Percentiles rank a stretch among this genome's conserved stretches.
These are phyloP conservation scores for Asterophora parasitica DNA, from an alignment of 768 basidiomycete genomes.

Conservation along the genomic window DNA sequence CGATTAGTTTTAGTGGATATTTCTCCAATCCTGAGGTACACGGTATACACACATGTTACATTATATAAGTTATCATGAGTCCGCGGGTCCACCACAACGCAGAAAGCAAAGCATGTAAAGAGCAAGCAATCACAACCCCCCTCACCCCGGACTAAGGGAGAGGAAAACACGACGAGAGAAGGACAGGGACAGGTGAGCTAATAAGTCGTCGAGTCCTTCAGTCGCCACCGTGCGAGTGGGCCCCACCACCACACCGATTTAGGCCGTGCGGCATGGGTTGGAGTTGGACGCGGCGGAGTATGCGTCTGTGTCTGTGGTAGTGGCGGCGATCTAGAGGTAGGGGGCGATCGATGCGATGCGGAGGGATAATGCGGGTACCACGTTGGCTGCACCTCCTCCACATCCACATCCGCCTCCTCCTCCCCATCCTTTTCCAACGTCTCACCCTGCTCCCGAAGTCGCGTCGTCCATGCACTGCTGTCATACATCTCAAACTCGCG, in stretches of 20 bases:
- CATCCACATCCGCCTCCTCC: constrained; percentile 2
- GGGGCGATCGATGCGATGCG: no score
- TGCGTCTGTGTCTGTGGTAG: no score
- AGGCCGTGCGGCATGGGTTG: constrained; percentile 13
- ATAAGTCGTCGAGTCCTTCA: constrained; percentile 76
- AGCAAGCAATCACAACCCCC: no score
- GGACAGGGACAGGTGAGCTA: constrained; percentile 17
- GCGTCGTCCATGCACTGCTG: constrained; percentile 6
- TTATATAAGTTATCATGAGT: not conserved
- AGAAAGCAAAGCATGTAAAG: no score
- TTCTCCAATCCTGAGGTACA: no score
- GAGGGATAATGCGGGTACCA: not conserved
- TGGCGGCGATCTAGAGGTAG: no score
- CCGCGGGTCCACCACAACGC: no score
- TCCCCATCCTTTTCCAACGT: not conserved
- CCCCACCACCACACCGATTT: constrained; percentile 78
- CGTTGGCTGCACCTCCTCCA: not conserved
- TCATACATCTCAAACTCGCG: constrained; percentile 21
- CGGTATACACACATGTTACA: not conserved
- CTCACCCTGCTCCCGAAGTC: constrained; percentile 9
- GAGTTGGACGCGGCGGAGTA: constrained; percentile 7
- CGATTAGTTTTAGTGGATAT: no score
- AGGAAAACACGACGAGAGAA: not conserved
- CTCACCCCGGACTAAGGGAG: no score
- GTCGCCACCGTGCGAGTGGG: constrained; percentile 65